Base-by-base conservation (phyloP, 176 grass and related monocot genomes). In the Oryza punctata region DNA sequence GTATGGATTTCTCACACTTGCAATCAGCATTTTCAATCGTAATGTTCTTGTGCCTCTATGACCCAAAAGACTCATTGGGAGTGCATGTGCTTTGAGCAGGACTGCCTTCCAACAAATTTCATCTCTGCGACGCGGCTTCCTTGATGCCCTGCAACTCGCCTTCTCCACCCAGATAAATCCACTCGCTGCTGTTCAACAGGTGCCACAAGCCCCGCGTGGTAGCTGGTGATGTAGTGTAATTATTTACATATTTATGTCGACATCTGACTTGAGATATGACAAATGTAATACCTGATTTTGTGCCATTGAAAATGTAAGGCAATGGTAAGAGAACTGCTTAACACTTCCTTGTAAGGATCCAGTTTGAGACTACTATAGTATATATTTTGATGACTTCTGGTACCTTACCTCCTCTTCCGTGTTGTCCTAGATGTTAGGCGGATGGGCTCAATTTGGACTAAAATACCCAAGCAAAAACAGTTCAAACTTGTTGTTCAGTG, bases 91-190 rank as follows among this genome's bases (percentile, higher is more conserved):
- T 32, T 70, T 70, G 85, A 10, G 54, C 85, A 95, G 91, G 80
- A 57, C 37, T 23, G 71, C 86, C 37, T 54, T 67, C 16, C 79
- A 57, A 12, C 89, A 88, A 1, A 68, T 73, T 30, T 77, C 84
- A 18, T 93, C 87, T 33, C 67, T 98, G 38, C 90, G 86, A 82
- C 84, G 75, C 78, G 87, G 80, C 24, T 77, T 89, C 69, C 7
- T 98, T 26, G 96, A 98, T 50, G 87, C 91, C 26, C 76, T 91
- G 83, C 89, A 74, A 19, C 88, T 98, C 1, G 96, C 93, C 1
- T 98, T 98, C 76, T 95, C 89, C 13, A 82, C 95, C 69, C 96
- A 98, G 87, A 88, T 94, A 89, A 98, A 98, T 77, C 96, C 96
- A 0, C 86, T 98, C 50, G 96, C 96, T 75, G 91, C 93, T 60